These are phyloP conservation scores for Chytriomyces sp. DNA, from an alignment of 192 early-diverging fungal genomes.

Conservation along the genomic window DNA sequence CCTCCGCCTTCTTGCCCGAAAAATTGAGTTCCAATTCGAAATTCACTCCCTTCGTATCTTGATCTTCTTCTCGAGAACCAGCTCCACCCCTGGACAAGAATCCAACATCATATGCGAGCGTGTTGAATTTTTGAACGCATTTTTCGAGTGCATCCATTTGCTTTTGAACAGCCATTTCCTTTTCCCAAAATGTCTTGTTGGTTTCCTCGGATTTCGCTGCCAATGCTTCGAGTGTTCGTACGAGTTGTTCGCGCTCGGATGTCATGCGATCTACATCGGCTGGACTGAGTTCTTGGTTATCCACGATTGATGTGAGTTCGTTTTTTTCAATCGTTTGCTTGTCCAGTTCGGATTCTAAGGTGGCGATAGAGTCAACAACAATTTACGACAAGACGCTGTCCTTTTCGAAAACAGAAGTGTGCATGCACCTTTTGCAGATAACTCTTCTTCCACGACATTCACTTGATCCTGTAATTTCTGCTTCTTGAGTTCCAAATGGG, in stretches of 20 bases:
- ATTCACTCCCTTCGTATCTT: conserved; percentile 20
- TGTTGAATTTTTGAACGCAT: conserved; percentile 59
- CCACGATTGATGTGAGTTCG: conserved; percentile 66
- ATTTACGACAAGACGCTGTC: neutral
- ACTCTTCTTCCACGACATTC: conserved; percentile 47
- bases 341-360: conserved; percentile 48
- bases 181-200: conserved; percentile 65
- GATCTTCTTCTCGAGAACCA: conserved; percentile 1
- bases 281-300: conserved; percentile 76
- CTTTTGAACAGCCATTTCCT: conserved; percentile 72
- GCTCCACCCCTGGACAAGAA: conserved; percentile 22
- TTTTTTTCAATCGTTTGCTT: conserved; percentile 60
- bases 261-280: conserved; percentile 84
- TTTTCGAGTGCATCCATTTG: conserved; percentile 66
- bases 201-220: conserved; percentile 64
- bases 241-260: conserved; percentile 73
- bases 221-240: conserved; percentile 54
- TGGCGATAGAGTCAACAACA: neutral
- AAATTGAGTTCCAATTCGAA: conserved; percentile 53
- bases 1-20: conserved; percentile 40
- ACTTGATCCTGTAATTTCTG: conserved; percentile 59
- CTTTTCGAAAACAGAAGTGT: neutral
- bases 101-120: conserved; percentile 49
- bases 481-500: conserved; percentile 47
- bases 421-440: conserved; percentile 35